These are phyloP conservation scores for Friedmanniomyces simplex DNA, from an alignment of 495 filamentous ascomycete species.

Conservation along the genomic window DNA sequence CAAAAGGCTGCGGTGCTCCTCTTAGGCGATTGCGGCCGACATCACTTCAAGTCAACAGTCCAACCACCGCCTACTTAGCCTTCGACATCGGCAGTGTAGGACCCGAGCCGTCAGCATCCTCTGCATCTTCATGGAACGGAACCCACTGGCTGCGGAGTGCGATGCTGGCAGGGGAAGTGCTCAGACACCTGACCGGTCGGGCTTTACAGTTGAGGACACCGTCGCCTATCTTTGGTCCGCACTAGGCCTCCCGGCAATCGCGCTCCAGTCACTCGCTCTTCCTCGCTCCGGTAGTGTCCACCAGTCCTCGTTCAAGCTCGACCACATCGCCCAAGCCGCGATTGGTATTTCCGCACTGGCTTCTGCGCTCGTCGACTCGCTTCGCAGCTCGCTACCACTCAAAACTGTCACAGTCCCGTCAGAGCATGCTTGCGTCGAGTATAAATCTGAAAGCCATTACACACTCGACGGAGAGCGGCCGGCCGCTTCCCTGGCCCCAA, in stretches of 20 bases:
- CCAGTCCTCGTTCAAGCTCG: constrained; percentile 38
- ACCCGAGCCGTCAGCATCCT: too few species aligned
- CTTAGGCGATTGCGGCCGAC: too few species aligned
- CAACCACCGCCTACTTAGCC: too few species aligned
- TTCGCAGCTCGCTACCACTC: constrained; percentile 14
- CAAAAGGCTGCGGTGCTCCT: too few species aligned
- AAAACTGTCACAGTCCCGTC: constrained; percentile 30
- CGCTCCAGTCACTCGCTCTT: constrained; percentile 15
- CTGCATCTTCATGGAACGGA: too few species aligned
- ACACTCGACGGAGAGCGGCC: constrained; percentile 26
- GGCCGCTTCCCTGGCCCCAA: constrained; percentile 28
- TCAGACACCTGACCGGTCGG: background rate
- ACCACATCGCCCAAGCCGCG: constrained; percentile 35
- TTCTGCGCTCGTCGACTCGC: constrained; percentile 32
- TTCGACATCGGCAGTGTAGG: too few species aligned
- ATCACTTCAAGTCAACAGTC: too few species aligned
- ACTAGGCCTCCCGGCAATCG: constrained; percentile 17
- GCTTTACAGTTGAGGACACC: constrained; percentile 6
- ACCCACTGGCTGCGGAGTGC: background rate
- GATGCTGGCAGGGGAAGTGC: background rate
- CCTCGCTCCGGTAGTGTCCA: constrained; percentile 19
- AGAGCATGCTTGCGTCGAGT: constrained; percentile 35
- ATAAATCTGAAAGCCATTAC: constrained; percentile 37
- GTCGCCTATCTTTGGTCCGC: constrained; percentile 20
- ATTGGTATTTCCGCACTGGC: constrained; percentile 36